phyloP scores from a whole-genome alignment of 495 filamentous ascomycete genomes.

The Cairneyella variabilis region DNA sequence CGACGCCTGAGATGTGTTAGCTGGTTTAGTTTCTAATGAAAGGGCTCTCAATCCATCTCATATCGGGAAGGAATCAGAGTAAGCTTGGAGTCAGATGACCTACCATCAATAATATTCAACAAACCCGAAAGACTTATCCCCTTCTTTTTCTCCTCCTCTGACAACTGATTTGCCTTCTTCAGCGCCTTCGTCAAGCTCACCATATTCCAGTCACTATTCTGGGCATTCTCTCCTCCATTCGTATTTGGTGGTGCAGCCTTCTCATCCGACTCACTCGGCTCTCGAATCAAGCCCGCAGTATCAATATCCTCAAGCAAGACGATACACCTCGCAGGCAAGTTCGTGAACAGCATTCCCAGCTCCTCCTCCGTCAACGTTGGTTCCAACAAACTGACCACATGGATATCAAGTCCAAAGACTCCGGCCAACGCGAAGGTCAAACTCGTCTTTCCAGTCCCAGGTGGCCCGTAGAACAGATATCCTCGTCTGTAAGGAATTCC shows the following conservation, averaged over 20 bases:
- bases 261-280: slow-evolving; percentile 27
- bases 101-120: slow-evolving; percentile 78
- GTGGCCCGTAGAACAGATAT: slow-evolving; percentile 77
- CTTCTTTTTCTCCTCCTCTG: slow-evolving; percentile 29
- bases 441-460: slow-evolving; percentile 62
- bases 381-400: slow-evolving; percentile 60
- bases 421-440: slow-evolving; percentile 65
- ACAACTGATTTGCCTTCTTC: slow-evolving; percentile 28
- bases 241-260: slow-evolving; percentile 2
- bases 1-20: slow-evolving; percentile 39
- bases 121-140: slow-evolving; percentile 70
- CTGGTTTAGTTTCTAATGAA: background rate
- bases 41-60: too few relatives aligned
- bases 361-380: slow-evolving; percentile 65
- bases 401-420: slow-evolving; percentile 65
- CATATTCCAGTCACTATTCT: slow-evolving; percentile 19
- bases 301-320: slow-evolving; percentile 73
- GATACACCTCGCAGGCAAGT: slow-evolving; percentile 59
- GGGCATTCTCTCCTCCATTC: slow-evolving; percentile 21
- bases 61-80: too few relatives aligned
- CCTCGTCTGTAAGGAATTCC: slow-evolving; percentile 92
- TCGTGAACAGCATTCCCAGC: slow-evolving; percentile 62
- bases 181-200: slow-evolving; percentile 18
- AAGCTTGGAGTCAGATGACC: background rate
- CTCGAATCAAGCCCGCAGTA: slow-evolving; percentile 58